Conservation (phyloP, 306 rosid genomes). For the Quercus suber region DNA sequence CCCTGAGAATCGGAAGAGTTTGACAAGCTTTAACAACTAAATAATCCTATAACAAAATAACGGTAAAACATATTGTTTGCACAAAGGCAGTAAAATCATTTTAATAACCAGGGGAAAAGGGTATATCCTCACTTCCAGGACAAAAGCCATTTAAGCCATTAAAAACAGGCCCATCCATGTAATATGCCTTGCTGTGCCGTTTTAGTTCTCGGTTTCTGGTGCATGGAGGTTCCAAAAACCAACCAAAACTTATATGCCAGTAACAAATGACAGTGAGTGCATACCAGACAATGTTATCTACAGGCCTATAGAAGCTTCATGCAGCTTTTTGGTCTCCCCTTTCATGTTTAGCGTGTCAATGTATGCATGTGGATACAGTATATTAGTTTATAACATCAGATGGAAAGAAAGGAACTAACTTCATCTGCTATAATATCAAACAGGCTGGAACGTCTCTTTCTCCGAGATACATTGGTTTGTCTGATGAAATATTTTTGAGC, state of each 20-base stretch:
- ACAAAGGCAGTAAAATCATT: neutral
- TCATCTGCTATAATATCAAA: conserved; percentile 92
- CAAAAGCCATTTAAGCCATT: too few relatives aligned
- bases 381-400: conserved; percentile 8
- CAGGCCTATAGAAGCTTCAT: conserved; percentile 1
- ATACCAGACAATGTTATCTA: conserved; percentile 18
- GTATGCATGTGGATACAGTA: neutral
- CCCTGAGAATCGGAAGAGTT: neutral
- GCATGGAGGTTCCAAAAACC: neutral
- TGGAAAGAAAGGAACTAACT: conserved; percentile 52
- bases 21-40: neutral
- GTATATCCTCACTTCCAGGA: neutral
- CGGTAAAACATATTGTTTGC: neutral
- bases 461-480: conserved; percentile 87
- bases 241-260: conserved; percentile 1
- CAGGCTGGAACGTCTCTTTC: conserved; percentile 95
- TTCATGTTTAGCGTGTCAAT: neutral
- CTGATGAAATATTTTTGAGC: conserved; percentile 97
- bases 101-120: neutral
- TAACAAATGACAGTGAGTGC: neutral
- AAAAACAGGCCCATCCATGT: neutral
- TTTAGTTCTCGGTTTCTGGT: neutral
- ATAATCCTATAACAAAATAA: neutral
- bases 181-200: neutral
- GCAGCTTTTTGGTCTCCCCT: neutral